These are phyloP conservation scores for Xylariaceae sp. DNA, from an alignment of 2,329 filamentous ascomycete genomes.

Conservation along the genomic window DNA sequence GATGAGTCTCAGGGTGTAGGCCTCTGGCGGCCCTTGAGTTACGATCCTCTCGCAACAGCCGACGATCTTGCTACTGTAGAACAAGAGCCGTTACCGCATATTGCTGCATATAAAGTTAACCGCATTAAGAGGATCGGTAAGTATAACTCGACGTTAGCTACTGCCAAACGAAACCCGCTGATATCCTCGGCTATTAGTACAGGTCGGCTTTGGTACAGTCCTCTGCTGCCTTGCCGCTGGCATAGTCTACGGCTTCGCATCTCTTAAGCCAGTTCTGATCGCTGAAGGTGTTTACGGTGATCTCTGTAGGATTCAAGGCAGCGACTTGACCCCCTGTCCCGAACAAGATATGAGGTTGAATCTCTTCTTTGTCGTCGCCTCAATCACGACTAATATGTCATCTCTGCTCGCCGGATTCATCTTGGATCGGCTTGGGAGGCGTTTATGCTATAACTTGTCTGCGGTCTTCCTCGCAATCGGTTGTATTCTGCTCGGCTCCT, in stretches of 20 bases:
- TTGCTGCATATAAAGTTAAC: constrained; percentile 38
- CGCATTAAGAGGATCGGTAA: constrained; percentile 33
- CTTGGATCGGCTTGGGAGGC: constrained; percentile 67
- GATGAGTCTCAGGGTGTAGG: constrained; percentile 24
- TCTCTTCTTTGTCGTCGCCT: constrained; percentile 71
- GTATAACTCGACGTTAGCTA: constrained; percentile 10
- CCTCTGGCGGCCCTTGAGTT: constrained; percentile 35
- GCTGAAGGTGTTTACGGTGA: constrained; percentile 59
- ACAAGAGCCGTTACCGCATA: constrained; percentile 33
- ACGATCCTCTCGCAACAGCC: constrained; percentile 32
- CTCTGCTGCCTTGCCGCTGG: constrained; percentile 70
- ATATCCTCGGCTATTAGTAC: constrained; percentile 45
- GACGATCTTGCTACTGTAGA: constrained; percentile 34
- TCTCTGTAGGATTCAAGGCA: constrained; percentile 50
- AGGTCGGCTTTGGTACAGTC: constrained; percentile 63
- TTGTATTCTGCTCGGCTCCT: constrained; percentile 62
- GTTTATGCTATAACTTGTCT: constrained; percentile 63
- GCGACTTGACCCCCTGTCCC: constrained; percentile 51
- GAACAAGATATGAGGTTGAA: constrained; percentile 58
- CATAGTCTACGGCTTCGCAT: constrained; percentile 66
- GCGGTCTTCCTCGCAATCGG: constrained; percentile 60
- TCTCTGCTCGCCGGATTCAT: constrained; percentile 69
- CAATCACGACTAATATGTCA: constrained; percentile 68
- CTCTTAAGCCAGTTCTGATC: constrained; percentile 64
- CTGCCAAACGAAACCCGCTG: background rate